Evolutionary conservation across 2,329 filamentous ascomycete species (phyloP).

Genomic region (Geosmithia putterillii): DNA sequence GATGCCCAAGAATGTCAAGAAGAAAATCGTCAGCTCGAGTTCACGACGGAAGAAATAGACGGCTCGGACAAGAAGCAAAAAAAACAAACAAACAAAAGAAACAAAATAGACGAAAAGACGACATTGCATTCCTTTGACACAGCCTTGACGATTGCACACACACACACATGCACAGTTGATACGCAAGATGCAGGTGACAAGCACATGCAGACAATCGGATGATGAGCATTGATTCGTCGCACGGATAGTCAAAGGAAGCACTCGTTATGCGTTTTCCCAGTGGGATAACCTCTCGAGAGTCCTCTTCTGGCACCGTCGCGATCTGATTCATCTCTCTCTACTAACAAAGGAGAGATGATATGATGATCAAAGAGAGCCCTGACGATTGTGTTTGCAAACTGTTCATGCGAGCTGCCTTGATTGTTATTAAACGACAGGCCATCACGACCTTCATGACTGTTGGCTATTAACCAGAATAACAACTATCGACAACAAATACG

Average conservation of each 20-base stretch:
- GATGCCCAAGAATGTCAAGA: constrained; percentile 94
- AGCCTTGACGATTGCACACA: too few species aligned
- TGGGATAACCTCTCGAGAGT: constrained; percentile 23
- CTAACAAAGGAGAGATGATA: constrained; percentile 10
- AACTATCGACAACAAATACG: too few species aligned
- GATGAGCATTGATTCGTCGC: constrained; percentile 30
- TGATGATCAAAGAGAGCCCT: constrained; percentile 53
- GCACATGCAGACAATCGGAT: constrained; percentile 29
- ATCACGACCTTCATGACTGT: too few species aligned
- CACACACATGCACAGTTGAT: too few species aligned
- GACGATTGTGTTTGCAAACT: constrained; percentile 21
- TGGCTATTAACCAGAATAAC: too few species aligned
- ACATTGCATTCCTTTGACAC: too few species aligned
- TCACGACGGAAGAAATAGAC: constrained; percentile 50
- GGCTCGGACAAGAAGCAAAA: neutral
- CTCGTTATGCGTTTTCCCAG: constrained; percentile 14
- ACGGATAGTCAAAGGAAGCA: constrained; percentile 4
- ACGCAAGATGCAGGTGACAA: too few species aligned
- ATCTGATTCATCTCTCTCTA: constrained; percentile 19
- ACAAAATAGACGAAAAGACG: constrained; percentile 1
- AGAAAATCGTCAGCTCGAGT: constrained; percentile 59
- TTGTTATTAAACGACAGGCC: too few species aligned
- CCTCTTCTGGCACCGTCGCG: constrained; percentile 12
- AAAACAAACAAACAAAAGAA: constrained; percentile 3
- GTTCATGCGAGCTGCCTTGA: too few species aligned